A percentile compares a stretch with the other conserved stretches of the same genome.
phyloP scores from a whole-genome alignment of 2,329 filamentous ascomycete species.

The Neofusicoccum sp. region DNA sequence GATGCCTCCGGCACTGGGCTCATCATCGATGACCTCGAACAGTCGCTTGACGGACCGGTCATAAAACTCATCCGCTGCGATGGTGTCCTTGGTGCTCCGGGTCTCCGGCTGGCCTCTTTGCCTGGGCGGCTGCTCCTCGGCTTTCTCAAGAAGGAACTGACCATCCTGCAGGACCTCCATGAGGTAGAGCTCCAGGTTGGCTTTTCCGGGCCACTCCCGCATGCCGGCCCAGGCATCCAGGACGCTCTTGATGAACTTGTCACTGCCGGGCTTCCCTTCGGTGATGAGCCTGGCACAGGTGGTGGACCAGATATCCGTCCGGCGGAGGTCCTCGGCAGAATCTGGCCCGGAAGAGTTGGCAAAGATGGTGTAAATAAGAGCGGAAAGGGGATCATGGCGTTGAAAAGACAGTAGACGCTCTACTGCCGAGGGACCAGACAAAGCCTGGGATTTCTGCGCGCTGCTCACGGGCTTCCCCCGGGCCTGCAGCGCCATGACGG shows the following conservation, averaged over 20 bases:
- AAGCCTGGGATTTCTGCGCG: conserved; percentile 47
- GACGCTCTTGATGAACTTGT: conserved; percentile 78
- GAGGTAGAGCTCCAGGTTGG: conserved; percentile 88
- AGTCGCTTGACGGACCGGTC: conserved; percentile 74
- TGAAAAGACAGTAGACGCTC: conserved; percentile 86
- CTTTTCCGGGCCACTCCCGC: conserved; percentile 84
- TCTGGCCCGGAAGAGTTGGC: conserved; percentile 80
- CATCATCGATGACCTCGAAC: conserved; percentile 83
- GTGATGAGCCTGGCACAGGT: conserved; percentile 80
- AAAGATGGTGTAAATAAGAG: conserved; percentile 84
- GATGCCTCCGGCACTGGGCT: conserved; percentile 73
- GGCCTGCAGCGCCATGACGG: conserved; percentile 69
- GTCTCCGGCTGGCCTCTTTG: conserved; percentile 66
- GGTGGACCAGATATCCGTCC: conserved; percentile 84
- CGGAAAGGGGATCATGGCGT: conserved; percentile 79
- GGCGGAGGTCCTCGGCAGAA: conserved; percentile 74
- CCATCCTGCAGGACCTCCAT: conserved; percentile 94
- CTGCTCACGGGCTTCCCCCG: conserved; percentile 50
- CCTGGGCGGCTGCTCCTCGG: conserved; percentile 70
- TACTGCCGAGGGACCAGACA: conserved; percentile 61
- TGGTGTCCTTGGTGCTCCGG: conserved; percentile 75
- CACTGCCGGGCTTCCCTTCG: conserved; percentile 71
- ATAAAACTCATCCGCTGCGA: conserved; percentile 85
- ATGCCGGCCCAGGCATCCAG: conserved; percentile 85
- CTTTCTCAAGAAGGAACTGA: conserved; percentile 82